Base-by-base conservation (phyloP, 1,139 yeast genomes). In the Protomyces inundatus region DNA sequence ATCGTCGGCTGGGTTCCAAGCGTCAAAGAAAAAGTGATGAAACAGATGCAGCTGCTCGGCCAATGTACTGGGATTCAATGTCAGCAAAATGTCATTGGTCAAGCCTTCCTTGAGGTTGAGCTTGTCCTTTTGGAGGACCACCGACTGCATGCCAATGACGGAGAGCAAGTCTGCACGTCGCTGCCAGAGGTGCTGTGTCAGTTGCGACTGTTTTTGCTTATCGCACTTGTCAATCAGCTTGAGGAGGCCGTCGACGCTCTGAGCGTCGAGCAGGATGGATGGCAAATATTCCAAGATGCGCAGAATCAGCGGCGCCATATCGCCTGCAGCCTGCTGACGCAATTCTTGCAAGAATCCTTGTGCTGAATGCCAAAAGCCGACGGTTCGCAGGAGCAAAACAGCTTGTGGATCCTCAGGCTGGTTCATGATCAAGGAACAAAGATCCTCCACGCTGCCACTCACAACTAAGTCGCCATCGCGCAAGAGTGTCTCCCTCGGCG, bases 1-100 rank as follows among this genome's bases (percentile, higher is more conserved):
- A 6, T 65, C 66, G 7, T 10, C 30, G 30, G 64, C 56, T 4
- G 67, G 67, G 16, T 64, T 51, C 67, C 67, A 65, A 34, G 14
- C 54, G 10, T 57, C 45, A 7, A 64, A 54, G 45, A 32, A 64
- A 40, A 48, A 52, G 32, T n/a, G 36, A 30, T 64, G 66, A 54
- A 64, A 64, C 30, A 50, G 33, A 50, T 64, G 64, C 34, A 64
- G 45, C 35, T 64, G 64, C 32, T 35, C 35, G 7, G 66, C 61
- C 14, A 64, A 54, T 12, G 48, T 23, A 40, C 45, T 46, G 12
- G 64, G 56, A 12, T 65, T 54, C 14, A 64, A 45, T 5, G 56
- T 54, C n/a, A 64, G 61, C n/a, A 64, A 35, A 23, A 54, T 16
- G 35, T 61, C 52, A 16, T 39, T 33, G n/a, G 48, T 42, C 23